Conservation (phyloP, 305 asterid genomes). For the Plantago coronopus region DNA sequence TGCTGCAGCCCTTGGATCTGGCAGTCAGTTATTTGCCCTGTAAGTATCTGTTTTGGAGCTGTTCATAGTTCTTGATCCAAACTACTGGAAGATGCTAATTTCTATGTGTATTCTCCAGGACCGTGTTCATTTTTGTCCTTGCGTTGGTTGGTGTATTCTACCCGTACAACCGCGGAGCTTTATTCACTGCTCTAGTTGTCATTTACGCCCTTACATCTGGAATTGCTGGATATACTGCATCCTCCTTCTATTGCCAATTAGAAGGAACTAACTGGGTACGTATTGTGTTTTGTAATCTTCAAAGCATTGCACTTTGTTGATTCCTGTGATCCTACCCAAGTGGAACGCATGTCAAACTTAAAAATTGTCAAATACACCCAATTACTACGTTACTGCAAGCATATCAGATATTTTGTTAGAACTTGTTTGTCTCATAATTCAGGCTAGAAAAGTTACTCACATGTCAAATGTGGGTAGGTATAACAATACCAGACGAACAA, state of each 20-base stretch:
- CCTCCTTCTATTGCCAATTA: slow-evolving; percentile 69
- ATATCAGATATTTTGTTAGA: no score
- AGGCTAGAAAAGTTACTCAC: no score
- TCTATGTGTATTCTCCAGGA: slow-evolving; percentile 28
- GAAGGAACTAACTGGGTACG: slow-evolving; percentile 73
- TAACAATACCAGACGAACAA: no score
- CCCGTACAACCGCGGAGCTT: slow-evolving; percentile 80
- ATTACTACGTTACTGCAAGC: no score
- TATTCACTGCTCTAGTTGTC: slow-evolving; percentile 61
- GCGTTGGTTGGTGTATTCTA: slow-evolving; percentile 73
- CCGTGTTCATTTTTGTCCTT: slow-evolving; percentile 49
- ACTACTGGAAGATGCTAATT: background rate
- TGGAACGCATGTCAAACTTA: no score
- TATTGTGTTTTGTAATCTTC: slow-evolving; percentile 6
- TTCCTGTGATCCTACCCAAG: no score
- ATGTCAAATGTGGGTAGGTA: no score
- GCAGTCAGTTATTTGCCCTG: slow-evolving; percentile 71
- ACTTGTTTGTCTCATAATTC: no score
- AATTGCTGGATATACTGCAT: slow-evolving; percentile 59
- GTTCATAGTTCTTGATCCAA: slow-evolving; percentile 1
- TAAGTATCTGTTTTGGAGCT: slow-evolving; percentile 27
- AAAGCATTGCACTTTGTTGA: no score
- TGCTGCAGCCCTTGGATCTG: slow-evolving; percentile 74
- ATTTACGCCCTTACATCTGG: slow-evolving; percentile 73
- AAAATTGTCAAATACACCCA: no score